Base-by-base conservation (phyloP, 441 rosid species). In the Erodium chrysanthum region DNA sequence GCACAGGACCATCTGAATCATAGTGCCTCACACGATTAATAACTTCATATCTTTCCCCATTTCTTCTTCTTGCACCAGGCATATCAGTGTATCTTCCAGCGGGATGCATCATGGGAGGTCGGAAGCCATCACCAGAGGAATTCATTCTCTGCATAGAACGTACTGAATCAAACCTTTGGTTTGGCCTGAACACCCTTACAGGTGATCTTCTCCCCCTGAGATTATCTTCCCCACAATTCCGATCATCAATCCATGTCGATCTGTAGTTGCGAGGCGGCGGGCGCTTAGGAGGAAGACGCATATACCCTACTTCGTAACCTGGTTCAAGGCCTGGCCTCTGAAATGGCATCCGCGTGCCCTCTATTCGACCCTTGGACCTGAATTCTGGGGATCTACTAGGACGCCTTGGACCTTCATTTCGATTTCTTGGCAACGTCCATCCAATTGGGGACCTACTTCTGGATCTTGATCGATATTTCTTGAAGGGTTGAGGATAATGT, bases 371-470 rank as follows among this genome's bases (percentile, higher is more conserved):
- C 9, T 77, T 77, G 23, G 69, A 71, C 76, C 82, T 78, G 62
- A 78, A 78, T 63, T 75, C 74, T 1, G 83, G 86, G 20, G 83
- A 78, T 72, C 85, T 77, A 60, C 80, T 84, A 18, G 80, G 72
- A 25, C 68, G 70, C 50, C 81, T 72, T 17, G 81, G 69, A 44
- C 64, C 64, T 64, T 76, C 80, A 67, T 70, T 74, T 37, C 77
- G 70, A 44, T 75, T 83, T 75, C 80, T 76, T 52, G 33, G 73
- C 67, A 60, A 20, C 31, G 65, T 70, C 78, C 83, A 82, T 5
- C 66, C 68, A 64, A 64, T 50, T 11, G 88, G 89, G 0, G 91
- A 81, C 15, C 75, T 83, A 56, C 85, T 78, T 74, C 87, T 78
- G 12, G 86, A 84, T 71, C 86, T 84, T 10, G 86, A 80, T 33